Conservation (phyloP, 2,329 filamentous ascomycete genomes). For the Periconia sp. region DNA sequence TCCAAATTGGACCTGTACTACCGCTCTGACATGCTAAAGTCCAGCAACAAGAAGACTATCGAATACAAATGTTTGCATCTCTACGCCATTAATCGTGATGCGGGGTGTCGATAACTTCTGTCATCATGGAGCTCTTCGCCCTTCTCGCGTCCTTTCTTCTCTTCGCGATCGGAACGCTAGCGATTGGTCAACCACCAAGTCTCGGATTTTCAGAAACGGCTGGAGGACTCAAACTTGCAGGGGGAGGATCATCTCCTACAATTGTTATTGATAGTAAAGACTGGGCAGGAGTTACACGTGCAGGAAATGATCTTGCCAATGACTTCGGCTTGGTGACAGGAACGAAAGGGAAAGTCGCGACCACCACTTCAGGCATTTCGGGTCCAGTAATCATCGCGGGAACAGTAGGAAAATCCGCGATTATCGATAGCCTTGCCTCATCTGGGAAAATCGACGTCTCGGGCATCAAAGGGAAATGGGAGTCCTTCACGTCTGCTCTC, state of each 20-base stretch:
- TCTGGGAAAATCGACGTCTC: constrained; percentile 63
- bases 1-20: constrained; percentile 1
- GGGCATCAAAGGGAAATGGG: constrained; percentile 67
- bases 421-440: constrained; percentile 63
- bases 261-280: constrained; percentile 50
- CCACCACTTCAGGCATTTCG: constrained; percentile 17
- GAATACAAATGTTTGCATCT: neutral
- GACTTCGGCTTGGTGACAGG: constrained; percentile 73
- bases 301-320: constrained; percentile 66
- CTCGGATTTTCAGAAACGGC: constrained; percentile 23
- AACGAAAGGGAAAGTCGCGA: constrained; percentile 56
- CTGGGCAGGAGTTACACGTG: constrained; percentile 69
- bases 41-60: neutral
- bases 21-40: neutral
- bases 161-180: constrained; percentile 6
- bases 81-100: neutral
- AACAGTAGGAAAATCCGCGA: constrained; percentile 65
- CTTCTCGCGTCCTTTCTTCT: constrained; percentile 6
- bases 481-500: constrained; percentile 66
- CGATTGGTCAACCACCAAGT: constrained; percentile 25
- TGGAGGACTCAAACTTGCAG: constrained; percentile 24
- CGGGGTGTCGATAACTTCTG: neutral
- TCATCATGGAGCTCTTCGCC: constrained; percentile 13
- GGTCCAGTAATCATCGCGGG: constrained; percentile 66
- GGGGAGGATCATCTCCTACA: constrained; percentile 21